Evolutionary conservation across 2,329 filamentous ascomycete genomes (phyloP), one percentile per base, ranked within the genome.

Genomic region (Dothistroma pini): DNA sequence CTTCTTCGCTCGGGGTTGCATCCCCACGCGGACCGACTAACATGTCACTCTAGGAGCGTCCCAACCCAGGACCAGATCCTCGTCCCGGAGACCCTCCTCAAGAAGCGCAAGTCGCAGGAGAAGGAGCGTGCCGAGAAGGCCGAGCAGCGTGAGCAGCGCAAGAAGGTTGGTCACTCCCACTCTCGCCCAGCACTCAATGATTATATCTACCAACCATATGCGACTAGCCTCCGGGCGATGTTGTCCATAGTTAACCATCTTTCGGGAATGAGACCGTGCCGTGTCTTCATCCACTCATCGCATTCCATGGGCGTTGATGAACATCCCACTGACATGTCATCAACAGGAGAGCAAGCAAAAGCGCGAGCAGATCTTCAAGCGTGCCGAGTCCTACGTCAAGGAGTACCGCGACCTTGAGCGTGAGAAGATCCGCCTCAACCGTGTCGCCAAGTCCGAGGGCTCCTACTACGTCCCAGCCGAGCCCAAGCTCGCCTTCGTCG

Each of bases 61-160:
- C 91, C 95, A 72, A 96, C 92, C 80, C 83, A 93, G 81, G 91
- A 97, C 81, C 90, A 97, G 81, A 88, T 99, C 80, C 86, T 97
- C 80, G 91, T 97, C 78, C 95, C 95, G 74, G 95, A 99, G 91
- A 99, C 95, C 75, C 91, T 99, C 77, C 88, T 99, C 81, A 99
- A 99, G 90, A 99, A 99, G 91, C 91, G 95, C 85, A 99, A 99
- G 92, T 91, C 87, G 81, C 93, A 97, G 84, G 95, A 99, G 88
- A 96, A 97, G 88, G 92, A 93, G 79, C 90, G 93, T 80, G 93
- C 95, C 80, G 90, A 93, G 83, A 89, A 88, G 79, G 81, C 85
- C 72, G 66, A 70, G 65, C 62, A 71, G 64, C 71, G 71, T 54
- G 71, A 74, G 63, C 85, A 89, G 70, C 86, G 92, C 81, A 90